Percentiles rank a stretch among this genome's conserved stretches.
phyloP scores from a whole-genome alignment of 2,329 filamentous ascomycete genomes.

The Alternaria panax region DNA sequence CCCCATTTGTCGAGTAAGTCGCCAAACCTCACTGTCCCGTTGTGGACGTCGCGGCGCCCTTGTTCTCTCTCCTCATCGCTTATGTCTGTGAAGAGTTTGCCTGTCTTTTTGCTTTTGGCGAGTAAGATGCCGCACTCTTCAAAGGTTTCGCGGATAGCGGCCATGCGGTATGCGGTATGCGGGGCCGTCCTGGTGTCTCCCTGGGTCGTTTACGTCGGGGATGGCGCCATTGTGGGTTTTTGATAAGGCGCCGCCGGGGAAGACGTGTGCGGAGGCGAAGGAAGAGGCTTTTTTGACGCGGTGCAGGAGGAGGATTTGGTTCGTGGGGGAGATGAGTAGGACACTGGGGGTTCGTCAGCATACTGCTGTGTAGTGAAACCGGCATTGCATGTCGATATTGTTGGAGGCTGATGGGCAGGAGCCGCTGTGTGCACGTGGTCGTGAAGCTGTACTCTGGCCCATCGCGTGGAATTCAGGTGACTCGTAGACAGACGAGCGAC shows the following conservation, averaged over 20 bases:
- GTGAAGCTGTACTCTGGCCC: too few relatives aligned
- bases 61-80: slow-evolving; percentile 66
- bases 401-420: background rate
- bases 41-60: slow-evolving; percentile 74
- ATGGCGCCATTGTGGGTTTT: slow-evolving; percentile 74
- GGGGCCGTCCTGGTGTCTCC: slow-evolving; percentile 72
- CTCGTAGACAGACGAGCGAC: too few relatives aligned
- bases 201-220: slow-evolving; percentile 58
- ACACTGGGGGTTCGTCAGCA: slow-evolving; percentile 62
- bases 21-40: slow-evolving; percentile 68
- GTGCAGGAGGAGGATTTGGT: slow-evolving; percentile 87
- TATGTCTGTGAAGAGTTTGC: slow-evolving; percentile 66
- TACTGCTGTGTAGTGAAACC: background rate
- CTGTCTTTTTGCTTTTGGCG: slow-evolving; percentile 62
- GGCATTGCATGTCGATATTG: background rate
- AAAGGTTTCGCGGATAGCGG: slow-evolving; percentile 89
- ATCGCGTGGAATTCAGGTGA: too few relatives aligned
- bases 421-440: too few relatives aligned
- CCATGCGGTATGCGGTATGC: slow-evolving; percentile 82
- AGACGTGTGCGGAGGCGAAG: slow-evolving; percentile 93
- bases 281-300: slow-evolving; percentile 82
- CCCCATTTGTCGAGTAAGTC: slow-evolving; percentile 69
- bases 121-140: slow-evolving; percentile 93
- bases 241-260: slow-evolving; percentile 88
- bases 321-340: slow-evolving; percentile 82